phyloP scores from a whole-genome alignment of 208 protist species.

The Leishmania mexicana region DNA sequence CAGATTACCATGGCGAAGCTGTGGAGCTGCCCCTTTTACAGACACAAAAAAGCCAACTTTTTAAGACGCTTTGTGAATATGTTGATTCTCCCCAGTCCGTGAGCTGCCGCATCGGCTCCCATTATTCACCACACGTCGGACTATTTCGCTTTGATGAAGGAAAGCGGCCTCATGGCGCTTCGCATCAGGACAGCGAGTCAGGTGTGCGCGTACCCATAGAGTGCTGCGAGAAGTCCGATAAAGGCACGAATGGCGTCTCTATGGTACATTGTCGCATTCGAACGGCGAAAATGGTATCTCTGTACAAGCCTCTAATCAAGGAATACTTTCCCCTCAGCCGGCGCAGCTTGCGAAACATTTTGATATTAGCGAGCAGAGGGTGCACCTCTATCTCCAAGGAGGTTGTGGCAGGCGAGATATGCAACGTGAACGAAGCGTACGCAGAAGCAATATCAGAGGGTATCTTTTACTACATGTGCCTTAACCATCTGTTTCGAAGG shows the following conservation, averaged over 20 bases:
- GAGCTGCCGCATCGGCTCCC: constrained; percentile 81
- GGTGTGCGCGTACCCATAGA: constrained; percentile 65
- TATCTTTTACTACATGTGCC: constrained; percentile 87
- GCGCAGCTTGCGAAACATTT: constrained; percentile 62
- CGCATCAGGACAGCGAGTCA: background rate
- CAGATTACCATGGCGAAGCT: constrained; percentile 77
- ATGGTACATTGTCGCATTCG: constrained; percentile 42
- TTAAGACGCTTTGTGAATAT: constrained; percentile 42
- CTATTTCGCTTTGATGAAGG: constrained; percentile 52
- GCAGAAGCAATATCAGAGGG: constrained; percentile 49
- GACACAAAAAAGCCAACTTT: constrained; percentile 25
- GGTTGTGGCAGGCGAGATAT: constrained; percentile 62
- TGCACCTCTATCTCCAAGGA: constrained; percentile 41
- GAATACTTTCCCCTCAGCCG: constrained; percentile 50
- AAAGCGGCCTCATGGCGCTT: background rate
- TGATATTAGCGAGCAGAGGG: constrained; percentile 65
- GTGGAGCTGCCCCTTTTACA: constrained; percentile 32
- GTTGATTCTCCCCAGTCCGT: constrained; percentile 32
- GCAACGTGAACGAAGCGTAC: constrained; percentile 68
- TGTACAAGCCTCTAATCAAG: constrained; percentile 78
- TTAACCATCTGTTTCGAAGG: constrained; percentile 56
- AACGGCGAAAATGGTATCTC: constrained; percentile 59
- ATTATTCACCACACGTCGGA: constrained; percentile 86
- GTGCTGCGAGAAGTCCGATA: constrained; percentile 47
- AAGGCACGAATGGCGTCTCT: constrained; percentile 23